These are phyloP conservation scores for Ophidiomyces ophidiicola DNA, from an alignment of 2,329 filamentous ascomycete species.

Conservation along the genomic window DNA sequence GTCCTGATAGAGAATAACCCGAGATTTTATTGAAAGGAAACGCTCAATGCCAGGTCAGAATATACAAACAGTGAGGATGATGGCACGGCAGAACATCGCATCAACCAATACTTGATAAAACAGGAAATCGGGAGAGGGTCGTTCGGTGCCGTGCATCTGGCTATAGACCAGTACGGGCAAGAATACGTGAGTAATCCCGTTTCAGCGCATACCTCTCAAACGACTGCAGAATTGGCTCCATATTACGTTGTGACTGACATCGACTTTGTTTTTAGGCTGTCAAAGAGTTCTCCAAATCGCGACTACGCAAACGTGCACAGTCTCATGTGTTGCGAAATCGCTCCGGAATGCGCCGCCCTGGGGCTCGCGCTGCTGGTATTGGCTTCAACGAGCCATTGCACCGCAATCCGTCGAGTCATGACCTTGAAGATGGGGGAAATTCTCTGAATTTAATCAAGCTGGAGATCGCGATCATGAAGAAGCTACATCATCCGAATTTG, in stretches of 20 bases:
- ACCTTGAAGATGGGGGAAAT: slow-evolving; percentile 48
- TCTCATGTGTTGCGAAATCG: slow-evolving; percentile 69
- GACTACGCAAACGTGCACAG: slow-evolving; percentile 77
- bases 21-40: slow-evolving; percentile 52
- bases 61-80: slow-evolving; percentile 77
- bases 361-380: slow-evolving; percentile 39
- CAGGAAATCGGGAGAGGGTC: slow-evolving; percentile 95
- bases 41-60: slow-evolving; percentile 75
- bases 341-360: slow-evolving; percentile 41
- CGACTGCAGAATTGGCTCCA: too few species aligned
- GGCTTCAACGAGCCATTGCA: slow-evolving; percentile 54
- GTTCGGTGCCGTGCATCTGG: slow-evolving; percentile 85
- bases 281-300: slow-evolving; percentile 93
- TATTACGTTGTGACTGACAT: too few species aligned
- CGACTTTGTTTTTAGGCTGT: slow-evolving; percentile 52
- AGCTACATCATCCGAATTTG: slow-evolving; percentile 87
- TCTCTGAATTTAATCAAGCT: slow-evolving; percentile 80
- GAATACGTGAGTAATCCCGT: slow-evolving; percentile 62
- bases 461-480: slow-evolving; percentile 99
- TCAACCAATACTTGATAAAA: slow-evolving; percentile 90
- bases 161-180: slow-evolving; percentile 74
- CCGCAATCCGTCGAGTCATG: slow-evolving; percentile 43
- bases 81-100: slow-evolving; percentile 65
- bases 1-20: not conserved
- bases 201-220: not conserved